Base-by-base conservation (phyloP, 805 yeast genomes). In the Cyberlindnera saturnus region DNA sequence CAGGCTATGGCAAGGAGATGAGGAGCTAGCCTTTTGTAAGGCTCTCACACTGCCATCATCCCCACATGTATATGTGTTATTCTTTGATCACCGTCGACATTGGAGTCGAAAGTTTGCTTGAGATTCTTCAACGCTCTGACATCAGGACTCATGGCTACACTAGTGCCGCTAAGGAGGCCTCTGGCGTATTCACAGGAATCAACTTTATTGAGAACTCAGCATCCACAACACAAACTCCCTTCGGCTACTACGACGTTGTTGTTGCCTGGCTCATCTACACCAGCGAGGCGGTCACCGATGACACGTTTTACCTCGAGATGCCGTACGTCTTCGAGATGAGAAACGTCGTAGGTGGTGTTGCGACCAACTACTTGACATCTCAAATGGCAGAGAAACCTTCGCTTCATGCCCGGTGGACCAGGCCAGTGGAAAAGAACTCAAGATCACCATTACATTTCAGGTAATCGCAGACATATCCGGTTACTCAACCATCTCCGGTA, bases 241-340 rank as follows among this genome's bases (percentile, higher is more conserved):
- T 38, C 26, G 46, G 39, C 11, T 49, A 42, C 42, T 49, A 37
- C 14, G 34, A 41, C 18, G 44, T 39, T 11, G 34, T 7, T 5
- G 16, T 48, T 41, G 32, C 23, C 3, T 48, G 49, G 47, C n/a
- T 20, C 9, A 35, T 43, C 14, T 41, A 41, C 33, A 20, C 47
- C 6, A 17, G 41, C 14, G 29, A 15, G 14, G 46, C 28, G 5
- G 30, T 38, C 14, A 46, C 48, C 11, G 52, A 50, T 38, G 52
- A 49, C 29, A 46, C 50, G 4, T 49, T 49, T 35, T 23, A 43
- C 3, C 26, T 46, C 30, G 32, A 14, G 13, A 46, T 49, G 52
- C 52, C 52, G 7, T 23, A 40, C 30, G 50, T 49, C 28, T 44
- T 32, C 15, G 47, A 44, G 26, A 33, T 49, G 34, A 43, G 52